Percentiles rank a stretch among this genome's conserved stretches.
phyloP scores from a whole-genome alignment of 768 basidiomycete species.

The Leccinum olivaceopallidum region DNA sequence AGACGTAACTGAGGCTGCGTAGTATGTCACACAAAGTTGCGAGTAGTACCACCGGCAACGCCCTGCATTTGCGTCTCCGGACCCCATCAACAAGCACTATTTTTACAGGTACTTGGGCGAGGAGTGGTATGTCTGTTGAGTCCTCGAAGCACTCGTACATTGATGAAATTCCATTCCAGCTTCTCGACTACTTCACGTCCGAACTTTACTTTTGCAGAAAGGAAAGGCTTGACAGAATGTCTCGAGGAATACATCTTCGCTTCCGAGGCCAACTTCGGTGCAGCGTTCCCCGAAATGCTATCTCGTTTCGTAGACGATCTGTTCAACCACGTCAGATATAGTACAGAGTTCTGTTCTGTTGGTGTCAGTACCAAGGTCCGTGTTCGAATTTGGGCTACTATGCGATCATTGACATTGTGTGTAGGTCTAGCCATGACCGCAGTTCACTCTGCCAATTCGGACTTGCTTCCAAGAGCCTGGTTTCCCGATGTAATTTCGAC shows the following conservation, averaged over 20 bases:
- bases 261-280: constrained; percentile 40
- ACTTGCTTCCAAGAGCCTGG: constrained; percentile 23
- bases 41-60: constrained; percentile 30
- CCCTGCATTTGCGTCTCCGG: constrained; percentile 18
- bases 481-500: constrained; percentile 22
- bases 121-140: constrained; percentile 40
- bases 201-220: constrained; percentile 31
- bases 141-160: not conserved
- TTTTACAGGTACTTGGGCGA: constrained; percentile 59
- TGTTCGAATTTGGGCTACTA: constrained; percentile 35
- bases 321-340: constrained; percentile 62
- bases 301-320: constrained; percentile 59
- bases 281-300: constrained; percentile 43
- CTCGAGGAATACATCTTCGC: too few relatives aligned
- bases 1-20: constrained; percentile 34
- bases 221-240: constrained; percentile 37
- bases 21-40: constrained; percentile 38
- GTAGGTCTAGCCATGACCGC: constrained; percentile 59
- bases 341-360: constrained; percentile 58
- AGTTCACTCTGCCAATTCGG: constrained; percentile 20
- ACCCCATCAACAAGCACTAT: constrained; percentile 36
- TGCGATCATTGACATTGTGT: constrained; percentile 25
- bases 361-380: constrained; percentile 61
- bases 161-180: constrained; percentile 32
- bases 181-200: constrained; percentile 55